Evolutionary conservation across 225 moss, liverwort and hornwort genomes (phyloP).

Genomic region (Polytrichum commune): DNA sequence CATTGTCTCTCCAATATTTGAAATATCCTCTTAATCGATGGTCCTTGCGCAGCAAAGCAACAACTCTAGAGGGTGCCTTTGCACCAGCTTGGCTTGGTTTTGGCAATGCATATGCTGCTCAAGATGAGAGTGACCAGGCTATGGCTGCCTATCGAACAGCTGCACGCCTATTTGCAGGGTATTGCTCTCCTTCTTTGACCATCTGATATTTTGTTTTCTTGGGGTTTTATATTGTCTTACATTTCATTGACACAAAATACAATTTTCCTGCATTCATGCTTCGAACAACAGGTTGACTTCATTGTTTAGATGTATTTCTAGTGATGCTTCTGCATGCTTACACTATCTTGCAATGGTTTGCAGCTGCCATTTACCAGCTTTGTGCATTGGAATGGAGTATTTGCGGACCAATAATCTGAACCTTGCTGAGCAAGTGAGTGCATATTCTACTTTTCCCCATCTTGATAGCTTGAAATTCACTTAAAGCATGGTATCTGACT

Average conservation of each 20-base stretch:
- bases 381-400: conserved; percentile 99
- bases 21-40: neutral
- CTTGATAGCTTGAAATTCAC: too few species aligned
- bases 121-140: conserved; percentile 99
- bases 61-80: conserved; percentile 83
- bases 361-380: conserved; percentile 88
- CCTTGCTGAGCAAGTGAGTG: conserved; percentile 77
- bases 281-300: too few species aligned
- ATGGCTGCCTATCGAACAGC: conserved; percentile 99
- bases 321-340: too few species aligned
- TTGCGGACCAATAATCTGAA: conserved; percentile 93
- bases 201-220: neutral
- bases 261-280: too few species aligned
- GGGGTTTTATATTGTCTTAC: too few species aligned
- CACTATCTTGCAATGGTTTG: neutral
- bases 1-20: too few species aligned
- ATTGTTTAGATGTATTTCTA: too few species aligned
- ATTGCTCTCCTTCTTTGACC: conserved; percentile 4
- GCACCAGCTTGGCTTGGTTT: conserved; percentile 99
- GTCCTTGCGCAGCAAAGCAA: conserved; percentile 72
- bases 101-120: conserved; percentile 96
- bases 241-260: too few species aligned
- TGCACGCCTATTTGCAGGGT: conserved; percentile 94
- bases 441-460: neutral
- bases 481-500: neutral